These are phyloP conservation scores for Stephania cephalantha DNA, from an alignment of 164 flowering plant species.

Conservation along the genomic window DNA sequence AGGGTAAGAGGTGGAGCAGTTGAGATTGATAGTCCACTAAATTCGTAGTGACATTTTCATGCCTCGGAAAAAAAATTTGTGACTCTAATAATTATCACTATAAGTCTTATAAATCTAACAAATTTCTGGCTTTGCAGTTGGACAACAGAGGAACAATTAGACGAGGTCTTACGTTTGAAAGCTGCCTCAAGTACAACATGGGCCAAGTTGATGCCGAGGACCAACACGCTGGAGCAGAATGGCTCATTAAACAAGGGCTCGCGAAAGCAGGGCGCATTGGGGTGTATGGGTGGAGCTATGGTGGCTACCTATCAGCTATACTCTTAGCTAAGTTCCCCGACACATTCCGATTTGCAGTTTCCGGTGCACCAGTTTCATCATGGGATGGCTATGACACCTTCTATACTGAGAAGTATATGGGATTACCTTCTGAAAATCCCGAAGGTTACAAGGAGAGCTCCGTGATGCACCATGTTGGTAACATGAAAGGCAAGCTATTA, in stretches of 20 bases:
- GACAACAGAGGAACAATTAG: constrained; percentile 87
- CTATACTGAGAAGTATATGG: constrained; percentile 97
- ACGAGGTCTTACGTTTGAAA: constrained; percentile 86
- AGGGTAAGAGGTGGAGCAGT: constrained; percentile 20
- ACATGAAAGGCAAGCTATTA: constrained; percentile 60
- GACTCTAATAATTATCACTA: too few species aligned
- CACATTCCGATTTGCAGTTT: constrained; percentile 59
- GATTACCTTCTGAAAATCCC: constrained; percentile 51
- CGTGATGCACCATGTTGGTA: constrained; percentile 65
- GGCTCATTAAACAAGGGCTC: constrained; percentile 77
- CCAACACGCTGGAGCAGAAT: constrained; percentile 73
- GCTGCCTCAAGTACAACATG: constrained; percentile 50
- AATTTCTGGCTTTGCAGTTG: constrained; percentile 37
- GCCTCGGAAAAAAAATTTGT: too few species aligned
- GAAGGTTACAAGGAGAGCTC: constrained; percentile 45
- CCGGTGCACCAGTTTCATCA: constrained; percentile 90
- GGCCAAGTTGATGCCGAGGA: constrained; percentile 75
- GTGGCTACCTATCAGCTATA: constrained; percentile 88
- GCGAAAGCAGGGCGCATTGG: constrained; percentile 65
- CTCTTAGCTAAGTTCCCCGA: constrained; percentile 59
- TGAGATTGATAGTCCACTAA: constrained; percentile 27
- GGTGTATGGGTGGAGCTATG: constrained; percentile 94
- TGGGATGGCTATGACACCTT: constrained; percentile 98
- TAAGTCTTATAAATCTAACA: not conserved
- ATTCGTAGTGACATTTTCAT: not conserved